Base-by-base conservation (phyloP, 2,329 filamentous ascomycete genomes). In the Claviceps citrina region DNA sequence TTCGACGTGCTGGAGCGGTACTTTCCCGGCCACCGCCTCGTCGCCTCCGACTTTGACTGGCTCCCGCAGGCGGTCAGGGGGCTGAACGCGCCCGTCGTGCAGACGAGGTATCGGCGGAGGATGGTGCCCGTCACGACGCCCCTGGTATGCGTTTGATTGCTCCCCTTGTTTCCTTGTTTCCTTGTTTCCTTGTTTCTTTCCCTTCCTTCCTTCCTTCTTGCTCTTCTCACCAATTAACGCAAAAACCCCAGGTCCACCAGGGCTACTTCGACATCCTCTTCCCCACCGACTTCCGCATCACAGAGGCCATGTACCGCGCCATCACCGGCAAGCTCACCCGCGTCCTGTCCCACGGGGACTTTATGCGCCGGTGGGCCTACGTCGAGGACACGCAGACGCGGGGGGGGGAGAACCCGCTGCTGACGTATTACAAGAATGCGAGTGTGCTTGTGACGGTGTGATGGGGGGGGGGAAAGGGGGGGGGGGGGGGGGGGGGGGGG, bases 181-280 rank as follows among this genome's bases (percentile, higher is more conserved):
- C 6, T 15, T 20, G 8, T 3, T 20, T 4, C 7, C 3, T 20
- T 13, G 4, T 22, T 9, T 22, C 18, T 5, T 24, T 8, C 35
- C 5, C 6, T 3, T 26, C 9, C n/a, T 16, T 18, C 6, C 18
- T 9, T 5, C 12, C 7, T 5, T 15, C 8, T 27, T 19, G 15
- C 13, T 19, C n/a, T 27, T 15, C n/a, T n/a, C 7, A n/a, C 10
- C 8, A 6, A 8, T 9, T 13, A 22, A 16, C 18, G 28, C 36
- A 15, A 13, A 18, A 13, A 36, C 9, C 7, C 9, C 5, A 93
- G 84, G 84, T 95, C 36, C 87, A 96, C 58, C 93, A 98, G 65
- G 93, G 91, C 34, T 96, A 94, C 62, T 98, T 98, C 56, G 93
- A 98, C 57, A 95, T 98, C 52, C 78, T 98, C 56, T 98, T 98